Evolutionary conservation across 176 grass and related monocot genomes (phyloP), one percentile per base, ranked within the genome.

Genomic region (Tillandsia leiboldiana): DNA sequence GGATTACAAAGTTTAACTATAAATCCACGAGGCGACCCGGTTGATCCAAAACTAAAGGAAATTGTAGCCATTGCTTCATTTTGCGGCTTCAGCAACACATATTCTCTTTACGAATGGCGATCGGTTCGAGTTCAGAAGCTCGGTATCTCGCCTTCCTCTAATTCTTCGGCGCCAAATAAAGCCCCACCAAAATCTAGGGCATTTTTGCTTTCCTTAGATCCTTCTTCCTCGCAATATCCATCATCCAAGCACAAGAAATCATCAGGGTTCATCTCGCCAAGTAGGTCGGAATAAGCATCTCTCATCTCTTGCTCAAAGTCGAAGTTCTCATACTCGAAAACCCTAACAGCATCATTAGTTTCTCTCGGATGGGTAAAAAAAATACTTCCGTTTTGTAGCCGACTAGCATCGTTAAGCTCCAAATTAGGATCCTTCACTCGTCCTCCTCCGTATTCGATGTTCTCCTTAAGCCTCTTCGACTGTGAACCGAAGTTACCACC

Each of bases 61-160:
- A 42, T 42, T 42, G 33, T 42, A 42, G 33, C 7, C 33, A 42
- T 42, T 42, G 33, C 3, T 42, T 42, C 33, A 5, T 42, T 42
- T 42, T 5, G 33, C 33, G 33, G 33, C 33, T 42, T 7, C 33
- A 42, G 3, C 33, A 42, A 42, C 24, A 24, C 24, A 24, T 24
- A 24, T 24, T 24, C 24, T 24, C 24, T 24, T 24, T 24, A 42
- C 33, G 33, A 4, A 42, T 42, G 8, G 33, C 7, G 33, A 42
- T 42, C 33, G 7, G 33, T 7, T 61, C 56, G 23, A 61, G 22
- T 66, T 77, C 51, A 42, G 11, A 52, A 53, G 33, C 28, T 76
- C 28, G 85, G 83, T 20, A 97, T 92, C 77, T 97, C 93, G 24
- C 84, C 93, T 67, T 97, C 86, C 82, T 92, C 86, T 18, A 92